Evolutionary conservation across 306 rosid genomes (phyloP).

Genomic region (Malus asiatica): DNA sequence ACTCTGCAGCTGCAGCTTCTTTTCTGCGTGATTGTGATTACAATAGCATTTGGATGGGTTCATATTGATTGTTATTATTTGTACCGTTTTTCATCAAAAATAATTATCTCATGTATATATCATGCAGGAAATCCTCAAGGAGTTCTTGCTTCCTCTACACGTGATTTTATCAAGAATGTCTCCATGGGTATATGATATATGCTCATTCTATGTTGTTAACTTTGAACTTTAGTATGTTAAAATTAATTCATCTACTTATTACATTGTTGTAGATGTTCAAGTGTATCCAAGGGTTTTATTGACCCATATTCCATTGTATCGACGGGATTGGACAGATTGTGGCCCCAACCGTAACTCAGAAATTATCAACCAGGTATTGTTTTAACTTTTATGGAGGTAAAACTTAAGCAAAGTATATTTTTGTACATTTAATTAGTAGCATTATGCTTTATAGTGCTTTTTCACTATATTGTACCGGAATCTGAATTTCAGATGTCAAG

Average conservation of each 20-base stretch:
- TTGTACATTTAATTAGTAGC: neutral
- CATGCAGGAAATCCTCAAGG: constrained; percentile 51
- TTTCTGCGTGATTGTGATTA: neutral
- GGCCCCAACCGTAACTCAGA: constrained; percentile 60
- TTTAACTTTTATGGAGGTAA: neutral
- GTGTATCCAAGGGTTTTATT: constrained; percentile 58
- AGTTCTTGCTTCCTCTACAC: constrained; percentile 37
- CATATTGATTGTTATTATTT: neutral
- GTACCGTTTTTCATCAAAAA: no score
- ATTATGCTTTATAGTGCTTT: neutral
- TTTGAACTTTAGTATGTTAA: neutral
- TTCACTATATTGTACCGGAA: constrained; percentile 1
- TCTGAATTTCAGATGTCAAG: constrained; percentile 7
- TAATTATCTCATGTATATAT: constrained; percentile 9
- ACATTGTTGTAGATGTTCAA: constrained; percentile 34
- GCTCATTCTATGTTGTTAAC: constrained; percentile 10
- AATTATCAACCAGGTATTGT: constrained; percentile 64
- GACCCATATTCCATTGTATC: constrained; percentile 75
- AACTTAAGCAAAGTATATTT: constrained; percentile 4
- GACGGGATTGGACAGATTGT: constrained; percentile 51
- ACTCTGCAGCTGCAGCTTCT: neutral
- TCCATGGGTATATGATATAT: constrained; percentile 48
- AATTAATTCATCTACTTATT: constrained; percentile 7
- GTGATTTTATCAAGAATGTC: constrained; percentile 53
- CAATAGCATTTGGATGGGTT: constrained; percentile 7